phyloP scores from a whole-genome alignment of 1,284 basidiomycete species.

The Ustilago hordei region DNA sequence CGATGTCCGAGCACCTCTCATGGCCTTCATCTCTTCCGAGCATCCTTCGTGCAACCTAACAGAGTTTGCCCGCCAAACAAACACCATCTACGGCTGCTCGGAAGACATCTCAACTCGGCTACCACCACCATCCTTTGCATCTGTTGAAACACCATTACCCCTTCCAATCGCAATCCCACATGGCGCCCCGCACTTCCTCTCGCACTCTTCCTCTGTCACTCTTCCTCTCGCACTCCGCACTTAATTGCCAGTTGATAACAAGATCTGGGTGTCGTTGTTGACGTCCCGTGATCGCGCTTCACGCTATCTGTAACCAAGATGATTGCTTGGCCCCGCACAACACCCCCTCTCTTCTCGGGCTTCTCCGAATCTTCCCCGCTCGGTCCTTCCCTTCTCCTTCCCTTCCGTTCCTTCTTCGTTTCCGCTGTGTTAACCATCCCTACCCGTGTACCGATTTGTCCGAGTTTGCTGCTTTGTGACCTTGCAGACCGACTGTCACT shows the following conservation, averaged over 20 bases:
- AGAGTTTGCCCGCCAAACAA: slow-evolving; percentile 18
- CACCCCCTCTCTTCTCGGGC: slow-evolving; percentile 14
- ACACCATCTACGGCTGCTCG: slow-evolving; percentile 28
- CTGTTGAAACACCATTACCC: slow-evolving; percentile 6
- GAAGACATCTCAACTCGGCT: slow-evolving; percentile 14
- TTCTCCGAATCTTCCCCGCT: slow-evolving; percentile 40
- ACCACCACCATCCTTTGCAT: slow-evolving; percentile 13
- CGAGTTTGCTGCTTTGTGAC: slow-evolving; percentile 14
- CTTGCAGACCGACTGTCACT: slow-evolving; percentile 9
- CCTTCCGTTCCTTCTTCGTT: neutral
- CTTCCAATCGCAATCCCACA: slow-evolving; percentile 17
- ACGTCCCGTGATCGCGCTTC: neutral
- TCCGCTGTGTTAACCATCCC: neutral
- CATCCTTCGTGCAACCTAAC: slow-evolving; percentile 30
- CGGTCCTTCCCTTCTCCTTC: neutral
- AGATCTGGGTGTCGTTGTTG: slow-evolving; percentile 32
- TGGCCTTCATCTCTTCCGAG: slow-evolving; percentile 19
- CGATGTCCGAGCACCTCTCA: neutral
- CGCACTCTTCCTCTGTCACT: slow-evolving; percentile 1
- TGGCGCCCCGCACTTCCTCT: slow-evolving; percentile 42
- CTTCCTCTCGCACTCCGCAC: neutral
- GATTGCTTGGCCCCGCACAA: slow-evolving; percentile 45
- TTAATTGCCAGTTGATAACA: neutral
- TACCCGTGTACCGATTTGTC: neutral
- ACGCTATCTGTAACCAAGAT: slow-evolving; percentile 27